phyloP scores from a whole-genome alignment of 148 eudicot genomes.

The Suaeda aralocaspica region DNA sequence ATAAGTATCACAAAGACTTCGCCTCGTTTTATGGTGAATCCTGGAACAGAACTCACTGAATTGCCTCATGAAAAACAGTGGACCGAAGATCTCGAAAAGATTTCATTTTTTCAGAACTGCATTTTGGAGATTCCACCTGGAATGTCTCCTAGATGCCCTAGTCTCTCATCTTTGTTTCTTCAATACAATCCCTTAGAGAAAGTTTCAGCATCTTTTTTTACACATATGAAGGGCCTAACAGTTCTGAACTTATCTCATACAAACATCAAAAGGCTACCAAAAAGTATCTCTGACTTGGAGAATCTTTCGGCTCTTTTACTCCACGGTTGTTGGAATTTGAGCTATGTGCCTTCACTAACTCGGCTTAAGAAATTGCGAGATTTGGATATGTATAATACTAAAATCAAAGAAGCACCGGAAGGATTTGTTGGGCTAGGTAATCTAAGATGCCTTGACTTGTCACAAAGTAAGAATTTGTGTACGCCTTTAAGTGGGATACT shows the following conservation, averaged over 20 bases:
- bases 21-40: constrained; percentile 19
- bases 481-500: not conserved
- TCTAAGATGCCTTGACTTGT: not conserved
- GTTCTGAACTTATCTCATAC: constrained; percentile 31
- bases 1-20: not conserved
- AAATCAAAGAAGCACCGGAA: not conserved
- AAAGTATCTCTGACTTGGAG: constrained; percentile 17
- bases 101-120: constrained; percentile 20
- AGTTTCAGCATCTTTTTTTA: constrained; percentile 19
- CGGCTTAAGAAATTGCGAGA: constrained; percentile 15
- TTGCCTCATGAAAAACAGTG: constrained; percentile 22
- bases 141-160: constrained; percentile 9
- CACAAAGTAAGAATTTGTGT: not conserved
- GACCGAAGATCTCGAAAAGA: constrained; percentile 30
- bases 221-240: constrained; percentile 23
- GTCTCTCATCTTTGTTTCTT: constrained; percentile 22
- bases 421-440: constrained; percentile 12
- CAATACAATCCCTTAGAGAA: not conserved
- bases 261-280: constrained; percentile 16
- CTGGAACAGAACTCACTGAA: constrained; percentile 8
- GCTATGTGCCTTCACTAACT: constrained; percentile 13
- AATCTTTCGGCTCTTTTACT: constrained; percentile 19
- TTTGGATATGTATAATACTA: not conserved
- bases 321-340: not conserved
- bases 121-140: constrained; percentile 7